These are phyloP conservation scores for Dichomitus squalens DNA, from an alignment of 1,284 basidiomycete species.

Conservation along the genomic window DNA sequence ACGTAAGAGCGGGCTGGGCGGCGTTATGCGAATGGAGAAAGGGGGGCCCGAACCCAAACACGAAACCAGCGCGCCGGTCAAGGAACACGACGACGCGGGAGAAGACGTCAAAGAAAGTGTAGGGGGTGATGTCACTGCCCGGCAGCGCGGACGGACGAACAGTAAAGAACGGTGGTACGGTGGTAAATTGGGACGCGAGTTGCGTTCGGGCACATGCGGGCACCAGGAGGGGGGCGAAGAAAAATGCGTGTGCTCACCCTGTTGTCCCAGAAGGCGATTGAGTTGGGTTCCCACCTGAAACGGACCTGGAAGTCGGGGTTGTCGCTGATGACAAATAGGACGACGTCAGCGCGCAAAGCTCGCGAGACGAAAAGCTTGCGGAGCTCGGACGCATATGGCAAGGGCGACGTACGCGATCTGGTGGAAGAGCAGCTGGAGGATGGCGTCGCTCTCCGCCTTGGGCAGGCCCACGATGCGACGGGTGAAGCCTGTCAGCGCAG, in stretches of 20 bases:
- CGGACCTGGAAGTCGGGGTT: constrained; percentile 75
- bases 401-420: constrained; percentile 46
- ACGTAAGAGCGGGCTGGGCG: neutral
- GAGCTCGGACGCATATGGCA: neutral
- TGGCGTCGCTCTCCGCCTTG: constrained; percentile 77
- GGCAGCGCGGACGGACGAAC: neutral
- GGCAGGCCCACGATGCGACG: constrained; percentile 74
- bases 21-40: neutral
- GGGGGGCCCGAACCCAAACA: neutral
- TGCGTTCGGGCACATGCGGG: neutral
- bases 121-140: neutral
- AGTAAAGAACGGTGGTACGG: neutral
- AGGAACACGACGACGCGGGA: neutral
- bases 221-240: neutral
- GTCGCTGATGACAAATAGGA: constrained; percentile 36
- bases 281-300: constrained; percentile 71
- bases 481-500: constrained; percentile 54
- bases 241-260: constrained; percentile 44
- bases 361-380: constrained; percentile 1
- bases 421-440: constrained; percentile 72
- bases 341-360: constrained; percentile 8
- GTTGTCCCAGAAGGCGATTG: constrained; percentile 76
- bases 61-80: neutral
- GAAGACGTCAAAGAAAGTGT: neutral
- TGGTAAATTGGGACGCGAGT: no score